Evolutionary conservation across 805 yeast species (phyloP).

Genomic region (Komagataella populi): DNA sequence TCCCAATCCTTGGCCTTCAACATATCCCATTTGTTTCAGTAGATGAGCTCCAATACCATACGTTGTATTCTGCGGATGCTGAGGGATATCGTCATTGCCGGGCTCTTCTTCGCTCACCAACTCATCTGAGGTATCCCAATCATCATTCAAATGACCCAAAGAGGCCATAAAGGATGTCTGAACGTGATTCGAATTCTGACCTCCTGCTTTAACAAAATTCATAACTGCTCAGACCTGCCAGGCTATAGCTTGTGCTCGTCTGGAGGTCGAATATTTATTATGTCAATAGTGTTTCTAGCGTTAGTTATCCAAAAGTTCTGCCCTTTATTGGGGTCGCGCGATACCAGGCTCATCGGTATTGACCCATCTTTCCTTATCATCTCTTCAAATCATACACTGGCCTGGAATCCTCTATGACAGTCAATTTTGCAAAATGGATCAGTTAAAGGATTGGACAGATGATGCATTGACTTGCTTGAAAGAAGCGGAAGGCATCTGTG

Average conservation of each 20-base stretch:
- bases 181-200: not conserved
- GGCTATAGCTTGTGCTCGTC: not conserved
- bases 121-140: not conserved
- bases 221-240: not conserved
- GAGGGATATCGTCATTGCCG: not conserved
- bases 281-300: not conserved
- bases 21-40: slow-evolving; percentile 77
- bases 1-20: slow-evolving; percentile 80
- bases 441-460: slow-evolving; percentile 19
- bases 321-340: not conserved
- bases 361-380: not conserved
- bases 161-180: not conserved
- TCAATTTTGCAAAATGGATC: not conserved
- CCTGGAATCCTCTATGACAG: not conserved
- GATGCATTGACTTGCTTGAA: slow-evolving; percentile 35
- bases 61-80: not conserved
- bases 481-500: slow-evolving; percentile 36
- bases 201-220: not conserved
- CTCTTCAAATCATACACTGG: not conserved
- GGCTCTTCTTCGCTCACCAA: not conserved
- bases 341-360: not conserved
- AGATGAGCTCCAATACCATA: slow-evolving; percentile 84
- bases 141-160: not conserved
- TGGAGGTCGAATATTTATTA: not conserved
- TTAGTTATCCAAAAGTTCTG: not conserved